These are phyloP conservation scores for Dactylellina leptospora DNA, from an alignment of 2,329 filamentous ascomycete genomes.

Conservation along the genomic window DNA sequence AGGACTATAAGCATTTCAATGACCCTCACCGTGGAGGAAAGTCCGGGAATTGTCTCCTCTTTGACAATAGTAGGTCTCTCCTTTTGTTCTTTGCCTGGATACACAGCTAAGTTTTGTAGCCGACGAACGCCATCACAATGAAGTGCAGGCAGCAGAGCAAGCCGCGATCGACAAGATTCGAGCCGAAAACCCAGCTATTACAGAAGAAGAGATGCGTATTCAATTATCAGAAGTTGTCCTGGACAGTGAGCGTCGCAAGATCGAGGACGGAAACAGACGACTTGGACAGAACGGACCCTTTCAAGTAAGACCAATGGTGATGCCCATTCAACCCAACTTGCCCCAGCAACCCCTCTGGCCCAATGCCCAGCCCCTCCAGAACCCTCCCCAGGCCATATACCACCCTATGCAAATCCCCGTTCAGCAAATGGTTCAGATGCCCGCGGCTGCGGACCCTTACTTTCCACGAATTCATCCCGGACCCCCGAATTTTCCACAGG, in stretches of 20 bases:
- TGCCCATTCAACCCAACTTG: conserved; percentile 1
- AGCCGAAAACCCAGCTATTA: conserved; percentile 70
- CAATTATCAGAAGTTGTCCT: conserved; percentile 67
- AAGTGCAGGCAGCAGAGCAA: conserved; percentile 71
- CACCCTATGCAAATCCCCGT: conserved; percentile 23
- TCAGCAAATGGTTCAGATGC: conserved; percentile 32
- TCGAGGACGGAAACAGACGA: conserved; percentile 33
- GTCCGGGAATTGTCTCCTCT: conserved; percentile 71
- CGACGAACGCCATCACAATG: conserved; percentile 69
- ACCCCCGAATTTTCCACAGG: conserved; percentile 25
- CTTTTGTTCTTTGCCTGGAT: neutral
- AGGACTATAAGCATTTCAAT: conserved; percentile 75
- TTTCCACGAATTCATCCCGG: conserved; percentile 27
- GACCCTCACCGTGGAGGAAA: conserved; percentile 64
- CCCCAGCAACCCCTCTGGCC: neutral
- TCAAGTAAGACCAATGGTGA: neutral
- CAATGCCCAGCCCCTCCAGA: neutral
- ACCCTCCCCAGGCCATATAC: conserved; percentile 37
- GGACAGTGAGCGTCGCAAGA: conserved; percentile 57
- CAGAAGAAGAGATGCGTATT: conserved; percentile 68
- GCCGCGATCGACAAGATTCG: conserved; percentile 67
- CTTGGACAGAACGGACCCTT: conserved; percentile 1
- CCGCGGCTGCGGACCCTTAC: conserved; percentile 17
- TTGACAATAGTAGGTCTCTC: conserved; percentile 64
- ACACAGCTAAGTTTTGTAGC: conserved; percentile 55